Base-by-base conservation (phyloP, 352 stramenopile genomes). In the Globisporangium apiculatum region DNA sequence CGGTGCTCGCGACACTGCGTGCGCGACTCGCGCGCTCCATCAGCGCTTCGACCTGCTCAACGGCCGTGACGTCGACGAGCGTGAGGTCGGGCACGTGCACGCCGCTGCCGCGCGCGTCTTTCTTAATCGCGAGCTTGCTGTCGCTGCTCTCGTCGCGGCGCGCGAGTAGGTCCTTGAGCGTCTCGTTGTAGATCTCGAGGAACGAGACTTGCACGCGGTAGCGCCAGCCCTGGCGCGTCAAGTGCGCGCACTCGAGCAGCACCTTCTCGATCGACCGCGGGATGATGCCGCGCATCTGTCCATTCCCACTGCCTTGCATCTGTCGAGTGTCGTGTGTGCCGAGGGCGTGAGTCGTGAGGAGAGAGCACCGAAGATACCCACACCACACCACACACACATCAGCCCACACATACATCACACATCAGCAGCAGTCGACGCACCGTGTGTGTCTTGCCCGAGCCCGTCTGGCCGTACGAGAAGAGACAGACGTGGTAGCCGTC, bases 101-200 rank as follows among this genome's bases (percentile, higher is more conserved):
- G 38, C 92, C 85, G 60, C 80, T 80, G 47, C 86, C 86, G 11
- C 83, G 76, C 38, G 73, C 82, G 61, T 92, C 82, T 10, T 81
- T 93, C 48, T 84, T 84, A 37, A 95, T 89, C 48, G 72, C 85
- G 63, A 88, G 87, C 68, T 94, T 95, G 47, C 72, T 64, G 24
- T 76, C 68, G 24, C 24, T 31, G 15, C 64, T 63, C 17, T 51
- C 61, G 31, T 36, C 68, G 12, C 84, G 72, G 42, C 73, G 80
- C 7, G 81, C 79, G 12, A 99, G 86, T 52, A 99, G 72, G 71
- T 99, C 97, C 36, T 94, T 91, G 40, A 99, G 93, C n/a, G 94
- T 95, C 66, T 99, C 98, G 74, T 99, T 99, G 84, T 99, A 99
- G 53, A 99, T 99, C 82, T 99, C 98, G 62, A 99, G 91, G 67